These are phyloP conservation scores for Yamadazyma epiphylla DNA, from an alignment of 1,139 yeast species.

Conservation along the genomic window DNA sequence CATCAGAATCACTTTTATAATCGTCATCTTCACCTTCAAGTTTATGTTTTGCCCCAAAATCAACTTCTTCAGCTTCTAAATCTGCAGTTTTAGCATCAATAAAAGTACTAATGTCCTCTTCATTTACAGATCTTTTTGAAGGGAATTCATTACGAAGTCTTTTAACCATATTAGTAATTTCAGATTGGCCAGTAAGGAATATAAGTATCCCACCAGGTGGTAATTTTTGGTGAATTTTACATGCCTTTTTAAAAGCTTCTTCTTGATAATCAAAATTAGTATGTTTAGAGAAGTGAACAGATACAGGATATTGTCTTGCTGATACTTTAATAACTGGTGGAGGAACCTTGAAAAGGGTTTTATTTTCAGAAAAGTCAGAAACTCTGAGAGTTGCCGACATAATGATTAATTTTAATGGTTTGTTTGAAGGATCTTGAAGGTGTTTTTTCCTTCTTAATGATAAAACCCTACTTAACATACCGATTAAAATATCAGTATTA, in stretches of 20 bases:
- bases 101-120: slow-evolving; percentile 36
- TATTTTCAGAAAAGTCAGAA: slow-evolving; percentile 85
- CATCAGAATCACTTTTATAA: slow-evolving; percentile 53
- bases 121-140: slow-evolving; percentile 13
- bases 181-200: slow-evolving; percentile 92
- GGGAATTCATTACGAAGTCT: slow-evolving; percentile 69
- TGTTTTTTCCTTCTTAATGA: slow-evolving; percentile 63
- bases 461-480: slow-evolving; percentile 87
- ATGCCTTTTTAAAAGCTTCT: slow-evolving; percentile 80
- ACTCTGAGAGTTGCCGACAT: slow-evolving; percentile 98
- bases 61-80: slow-evolving; percentile 85
- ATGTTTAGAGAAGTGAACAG: slow-evolving; percentile 81
- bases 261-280: slow-evolving; percentile 79
- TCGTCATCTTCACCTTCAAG: slow-evolving; percentile 19
- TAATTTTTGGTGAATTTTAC: slow-evolving; percentile 78
- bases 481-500: slow-evolving; percentile 92
- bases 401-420: slow-evolving; percentile 65
- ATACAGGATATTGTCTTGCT: slow-evolving; percentile 93
- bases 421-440: slow-evolving; percentile 42
- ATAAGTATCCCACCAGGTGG: slow-evolving; percentile 95
- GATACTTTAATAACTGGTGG: slow-evolving; percentile 93
- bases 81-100: slow-evolving; percentile 52
- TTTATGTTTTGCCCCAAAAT: slow-evolving; percentile 57
- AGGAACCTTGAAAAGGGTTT: slow-evolving; percentile 60
- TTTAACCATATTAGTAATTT: slow-evolving; percentile 74